Evolutionary conservation across 108 stramenopile species (phyloP).

Genomic region (Cyclotella choctawhatcheeana): DNA sequence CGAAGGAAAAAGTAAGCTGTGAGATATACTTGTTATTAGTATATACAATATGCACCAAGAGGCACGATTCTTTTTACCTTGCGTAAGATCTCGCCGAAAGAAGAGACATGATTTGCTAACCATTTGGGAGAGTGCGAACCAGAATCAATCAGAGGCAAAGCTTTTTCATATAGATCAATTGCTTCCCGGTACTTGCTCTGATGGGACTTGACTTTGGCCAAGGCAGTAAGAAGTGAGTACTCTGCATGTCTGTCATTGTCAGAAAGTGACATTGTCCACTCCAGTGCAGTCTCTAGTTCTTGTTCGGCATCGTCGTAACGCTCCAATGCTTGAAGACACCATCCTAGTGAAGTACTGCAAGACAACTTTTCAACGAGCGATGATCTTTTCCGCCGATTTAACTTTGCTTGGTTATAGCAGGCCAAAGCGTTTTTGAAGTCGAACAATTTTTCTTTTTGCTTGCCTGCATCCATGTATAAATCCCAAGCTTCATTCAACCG

Average conservation of each 20-base stretch:
- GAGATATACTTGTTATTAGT: too few species aligned
- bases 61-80: slow-evolving; percentile 11
- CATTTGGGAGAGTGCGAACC: slow-evolving; percentile 32
- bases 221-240: slow-evolving; percentile 24
- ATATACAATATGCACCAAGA: too few species aligned
- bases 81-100: slow-evolving; percentile 39
- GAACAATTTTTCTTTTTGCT: slow-evolving; percentile 25
- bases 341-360: slow-evolving; percentile 24
- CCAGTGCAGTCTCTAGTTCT: slow-evolving; percentile 33
- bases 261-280: slow-evolving; percentile 17
- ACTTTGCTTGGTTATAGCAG: slow-evolving; percentile 38
- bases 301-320: slow-evolving; percentile 43
- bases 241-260: slow-evolving; percentile 11
- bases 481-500: slow-evolving; percentile 37
- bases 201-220: slow-evolving; percentile 38
- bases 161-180: slow-evolving; percentile 37
- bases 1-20: background rate
- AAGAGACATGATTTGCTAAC: slow-evolving; percentile 43
- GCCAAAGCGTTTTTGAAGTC: slow-evolving; percentile 32
- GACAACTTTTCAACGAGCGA: slow-evolving; percentile 18
- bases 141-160: slow-evolving; percentile 30
- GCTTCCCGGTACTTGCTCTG: slow-evolving; percentile 48
- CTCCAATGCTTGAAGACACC: slow-evolving; percentile 35
- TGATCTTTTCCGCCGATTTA: slow-evolving; percentile 9
- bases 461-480: slow-evolving; percentile 46